Base-by-base conservation (phyloP, 148 eudicot genomes). In the Silene uniflora region DNA sequence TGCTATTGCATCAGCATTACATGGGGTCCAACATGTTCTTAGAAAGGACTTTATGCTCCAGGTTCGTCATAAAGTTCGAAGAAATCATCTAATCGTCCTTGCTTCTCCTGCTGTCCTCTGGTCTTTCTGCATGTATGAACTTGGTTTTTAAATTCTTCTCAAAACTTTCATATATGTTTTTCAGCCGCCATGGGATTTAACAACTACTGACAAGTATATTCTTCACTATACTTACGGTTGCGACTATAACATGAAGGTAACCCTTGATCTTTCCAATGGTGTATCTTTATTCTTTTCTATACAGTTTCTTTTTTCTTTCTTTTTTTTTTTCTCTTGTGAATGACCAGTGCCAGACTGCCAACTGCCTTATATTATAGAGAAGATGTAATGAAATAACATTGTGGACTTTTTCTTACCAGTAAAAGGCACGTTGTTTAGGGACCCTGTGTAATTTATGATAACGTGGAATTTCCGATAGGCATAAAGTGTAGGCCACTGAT, bases 1-100 rank as follows among this genome's bases (percentile, higher is more conserved):
- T 85, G 98, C 98, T 29, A 85, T 92, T 81, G 98, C 98, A 56
- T 92, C 98, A 69, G 98, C 98, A 76, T 86, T 95, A 81, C 97
- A 95, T 69, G 96, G 92, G 72, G 97, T 95, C 77, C 86, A 86
- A 61, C 97, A 95, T 79, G 86, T 86, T 82, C 97, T 92, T 72
- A 89, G 88, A 47, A 89, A 90, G 77, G 96, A 95, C 78, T 95
- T 95, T 75, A 95, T 95, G 98, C 87, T 95, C 74, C 98, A 95
- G 97, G 98, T 95, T 59, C 73, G 62, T 62, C 75, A 47, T 44
- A 14, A 10, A 65, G 29, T 59, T 66, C 10, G 6, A 67, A 46
- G 19, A 66, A 52, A 10, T 73, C 39, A 39, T 67, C 65, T 22
- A 39, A 5, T 73, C 39, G 24, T 60, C 58, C 47, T 47, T 49